Base-by-base conservation (phyloP, 495 filamentous ascomycete species). In the Aspergillus carlsbadensis region DNA sequence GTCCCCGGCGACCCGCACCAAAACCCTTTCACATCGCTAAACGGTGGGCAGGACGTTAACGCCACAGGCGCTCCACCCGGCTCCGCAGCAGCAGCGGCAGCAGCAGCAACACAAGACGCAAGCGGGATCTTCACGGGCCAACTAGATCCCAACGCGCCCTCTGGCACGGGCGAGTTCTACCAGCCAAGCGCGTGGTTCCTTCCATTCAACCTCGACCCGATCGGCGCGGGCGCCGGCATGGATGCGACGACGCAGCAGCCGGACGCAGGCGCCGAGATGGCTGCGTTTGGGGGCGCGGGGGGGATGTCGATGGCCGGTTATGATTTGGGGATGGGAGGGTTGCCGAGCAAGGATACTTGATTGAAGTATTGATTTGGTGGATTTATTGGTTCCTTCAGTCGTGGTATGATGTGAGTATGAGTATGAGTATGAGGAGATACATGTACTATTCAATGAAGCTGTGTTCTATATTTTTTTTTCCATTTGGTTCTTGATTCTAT, bases 151-250 rank as follows among this genome's bases (percentile, higher is more conserved):
- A 64, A 68, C 37, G 71, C 73, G 0, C 74, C 74, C 0, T 69
- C 74, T 2, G 74, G 73, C 10, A 66, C 68, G 1, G 73, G 70
- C 41, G 75, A 78, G 43, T 76, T 66, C 61, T 73, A 75, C 59
- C 76, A 80, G 39, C 73, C 87, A 1, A 91, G 86, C 51, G 91
- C 92, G 20, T 97, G 92, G 92, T 96, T 96, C 70, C 85, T 96
- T 75, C 92, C 92, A 2, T 97, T 96, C 74, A 97, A 96, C 64
- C 83, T 93, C 72, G 88, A 91, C 58, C 90, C 89, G 5, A 52
- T 75, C 31, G 65, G 67, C 35, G 58, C 57, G 14, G 62, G 57
- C 15, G 60, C 57, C 63, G 56, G 40, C 39, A 47, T 69, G 11
- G 54, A 65, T 42, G 40, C 60, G n/a, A n/a, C n/a, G n/a, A n/a